Conservation (phyloP, 208 protist species). For the Jaenimonas drosophilae region DNA sequence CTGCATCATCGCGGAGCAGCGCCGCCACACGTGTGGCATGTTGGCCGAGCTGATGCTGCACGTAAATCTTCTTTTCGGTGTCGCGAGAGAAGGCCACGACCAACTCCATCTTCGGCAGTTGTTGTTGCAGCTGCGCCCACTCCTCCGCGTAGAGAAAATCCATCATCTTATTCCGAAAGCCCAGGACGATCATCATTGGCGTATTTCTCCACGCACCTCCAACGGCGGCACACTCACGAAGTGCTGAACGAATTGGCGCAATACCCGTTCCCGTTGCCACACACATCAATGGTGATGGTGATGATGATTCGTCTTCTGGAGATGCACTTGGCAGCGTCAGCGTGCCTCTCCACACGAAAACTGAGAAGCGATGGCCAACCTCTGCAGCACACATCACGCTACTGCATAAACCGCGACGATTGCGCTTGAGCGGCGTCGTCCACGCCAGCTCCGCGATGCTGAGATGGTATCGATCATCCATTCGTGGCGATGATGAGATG, state of each 20-base stretch:
- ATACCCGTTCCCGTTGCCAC: constrained; percentile 80
- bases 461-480: constrained; percentile 39
- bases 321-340: constrained; percentile 23
- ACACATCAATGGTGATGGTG: constrained; percentile 48
- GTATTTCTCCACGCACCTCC: constrained; percentile 18
- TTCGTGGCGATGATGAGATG: constrained; percentile 43
- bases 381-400: constrained; percentile 20
- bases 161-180: constrained; percentile 49
- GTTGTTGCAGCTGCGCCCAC: constrained; percentile 22
- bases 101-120: constrained; percentile 36
- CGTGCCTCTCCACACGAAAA: constrained; percentile 60
- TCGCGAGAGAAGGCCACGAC: constrained; percentile 79
- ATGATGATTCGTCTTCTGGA: too few relatives aligned
- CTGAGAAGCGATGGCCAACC: constrained; percentile 29
- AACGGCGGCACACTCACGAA: constrained; percentile 52
- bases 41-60: constrained; percentile 75
- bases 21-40: constrained; percentile 35
- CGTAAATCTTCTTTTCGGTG: constrained; percentile 69
- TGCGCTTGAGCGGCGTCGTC: constrained; percentile 65
- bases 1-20: constrained; percentile 23
- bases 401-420: constrained; percentile 66
- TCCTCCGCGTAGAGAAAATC: constrained; percentile 74
- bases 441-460: constrained; percentile 66
- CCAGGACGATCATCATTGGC: constrained; percentile 75
- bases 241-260: constrained; percentile 54